Evolutionary conservation across 495 filamentous ascomycete genomes (phyloP).

Genomic region (Lophium mytilinum): DNA sequence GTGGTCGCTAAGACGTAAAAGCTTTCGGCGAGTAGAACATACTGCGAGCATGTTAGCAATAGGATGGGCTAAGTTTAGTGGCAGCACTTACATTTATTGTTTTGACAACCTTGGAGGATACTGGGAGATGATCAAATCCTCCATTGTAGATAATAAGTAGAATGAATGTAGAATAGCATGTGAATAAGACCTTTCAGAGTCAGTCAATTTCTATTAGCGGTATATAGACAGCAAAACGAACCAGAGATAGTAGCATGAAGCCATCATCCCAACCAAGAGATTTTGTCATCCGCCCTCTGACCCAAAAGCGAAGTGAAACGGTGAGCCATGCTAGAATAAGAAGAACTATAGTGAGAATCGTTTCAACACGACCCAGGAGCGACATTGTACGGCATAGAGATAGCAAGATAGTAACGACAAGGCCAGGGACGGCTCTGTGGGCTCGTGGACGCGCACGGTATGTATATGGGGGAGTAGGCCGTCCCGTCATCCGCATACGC

Average conservation of each 20-base stretch:
- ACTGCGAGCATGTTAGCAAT: slow-evolving; percentile 11
- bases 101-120: not conserved
- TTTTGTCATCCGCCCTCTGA: slow-evolving; percentile 18
- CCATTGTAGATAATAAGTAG: slow-evolving; percentile 1
- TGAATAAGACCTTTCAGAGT: slow-evolving; percentile 8
- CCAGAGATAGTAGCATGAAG: slow-evolving; percentile 14
- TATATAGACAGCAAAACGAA: not conserved
- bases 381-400: not conserved
- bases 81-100: slow-evolving; percentile 4
- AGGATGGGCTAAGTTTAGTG: not conserved
- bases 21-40: slow-evolving; percentile 28
- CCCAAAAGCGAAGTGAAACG: slow-evolving; percentile 27
- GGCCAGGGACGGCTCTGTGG: too few relatives aligned
- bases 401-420: too few relatives aligned
- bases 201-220: not conserved
- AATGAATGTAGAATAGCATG: slow-evolving; percentile 17
- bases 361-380: not conserved
- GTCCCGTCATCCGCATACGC: too few relatives aligned
- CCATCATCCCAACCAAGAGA: slow-evolving; percentile 20
- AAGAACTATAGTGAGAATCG: slow-evolving; percentile 16
- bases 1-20: slow-evolving; percentile 36
- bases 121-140: not conserved
- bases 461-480: too few relatives aligned
- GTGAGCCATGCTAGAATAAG: slow-evolving; percentile 20
- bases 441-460: too few relatives aligned